These are phyloP conservation scores for Erigeron philadelphicus DNA, from an alignment of 140 eudicot species.

Conservation along the genomic window DNA sequence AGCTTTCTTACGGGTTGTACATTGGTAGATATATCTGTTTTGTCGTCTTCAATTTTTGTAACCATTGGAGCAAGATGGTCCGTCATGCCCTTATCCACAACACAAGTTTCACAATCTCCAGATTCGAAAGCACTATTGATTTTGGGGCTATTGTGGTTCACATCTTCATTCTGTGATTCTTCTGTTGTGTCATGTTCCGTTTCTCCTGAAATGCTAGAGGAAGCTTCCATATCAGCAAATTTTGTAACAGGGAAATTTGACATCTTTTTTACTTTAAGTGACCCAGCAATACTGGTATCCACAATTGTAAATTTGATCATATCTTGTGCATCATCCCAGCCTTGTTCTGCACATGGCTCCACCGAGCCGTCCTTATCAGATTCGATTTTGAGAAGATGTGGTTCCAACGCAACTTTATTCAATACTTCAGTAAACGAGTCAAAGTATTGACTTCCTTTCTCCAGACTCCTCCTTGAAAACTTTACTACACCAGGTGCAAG, in stretches of 20 bases:
- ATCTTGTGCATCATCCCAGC: slow-evolving; percentile 27
- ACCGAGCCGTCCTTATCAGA: slow-evolving; percentile 12
- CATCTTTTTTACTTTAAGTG: slow-evolving; percentile 37
- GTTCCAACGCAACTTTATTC: slow-evolving; percentile 59
- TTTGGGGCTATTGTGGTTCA: background rate
- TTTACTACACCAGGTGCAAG: slow-evolving; percentile 66
- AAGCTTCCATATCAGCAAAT: slow-evolving; percentile 11
- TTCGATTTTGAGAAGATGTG: slow-evolving; percentile 36
- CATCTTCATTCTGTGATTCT: slow-evolving; percentile 22
- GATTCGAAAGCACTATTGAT: background rate
- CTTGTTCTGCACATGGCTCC: background rate
- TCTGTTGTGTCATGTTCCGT: slow-evolving; percentile 6
- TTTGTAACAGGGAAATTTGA: slow-evolving; percentile 7
- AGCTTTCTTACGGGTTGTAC: slow-evolving; percentile 14
- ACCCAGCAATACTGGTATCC: slow-evolving; percentile 32
- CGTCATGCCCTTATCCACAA: background rate
- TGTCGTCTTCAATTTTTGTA: background rate
- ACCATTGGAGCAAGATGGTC: background rate
- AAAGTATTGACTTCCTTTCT: slow-evolving; percentile 63
- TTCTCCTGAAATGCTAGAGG: slow-evolving; percentile 12
- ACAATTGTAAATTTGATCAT: slow-evolving; percentile 43
- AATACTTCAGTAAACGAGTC: slow-evolving; percentile 64
- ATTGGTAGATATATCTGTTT: background rate
- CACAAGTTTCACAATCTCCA: background rate
- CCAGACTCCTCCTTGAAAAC: slow-evolving; percentile 59